These are phyloP conservation scores for Arthroderma uncinatum DNA, from an alignment of 2,329 filamentous ascomycete species.

Conservation along the genomic window DNA sequence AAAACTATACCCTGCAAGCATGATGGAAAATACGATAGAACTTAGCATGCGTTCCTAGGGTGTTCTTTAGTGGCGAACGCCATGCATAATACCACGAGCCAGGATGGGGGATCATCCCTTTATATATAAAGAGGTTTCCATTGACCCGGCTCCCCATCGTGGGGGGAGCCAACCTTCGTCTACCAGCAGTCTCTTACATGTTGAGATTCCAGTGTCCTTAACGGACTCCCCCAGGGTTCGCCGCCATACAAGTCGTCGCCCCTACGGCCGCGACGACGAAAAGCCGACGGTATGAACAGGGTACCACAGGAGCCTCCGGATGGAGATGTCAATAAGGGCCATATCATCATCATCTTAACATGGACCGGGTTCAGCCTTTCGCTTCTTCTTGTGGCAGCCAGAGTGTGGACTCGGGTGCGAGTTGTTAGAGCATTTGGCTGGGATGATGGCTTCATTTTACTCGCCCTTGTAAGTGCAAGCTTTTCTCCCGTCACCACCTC, in stretches of 20 bases:
- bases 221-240: background rate
- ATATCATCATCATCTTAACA: slow-evolving; percentile 10
- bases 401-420: slow-evolving; percentile 7
- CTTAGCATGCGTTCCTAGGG: background rate
- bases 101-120: background rate
- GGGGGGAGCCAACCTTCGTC: background rate
- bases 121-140: background rate
- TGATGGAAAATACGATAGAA: background rate
- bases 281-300: too few relatives aligned
- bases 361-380: slow-evolving; percentile 8
- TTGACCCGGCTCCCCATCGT: background rate
- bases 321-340: slow-evolving; percentile 11
- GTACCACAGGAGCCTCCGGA: slow-evolving; percentile 7
- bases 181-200: background rate
- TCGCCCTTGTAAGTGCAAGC: slow-evolving; percentile 8
- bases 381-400: slow-evolving; percentile 7
- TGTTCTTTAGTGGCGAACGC: background rate
- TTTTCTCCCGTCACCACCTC: background rate
- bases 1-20: background rate
- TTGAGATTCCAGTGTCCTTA: background rate
- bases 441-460: slow-evolving; percentile 11
- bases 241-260: too few relatives aligned
- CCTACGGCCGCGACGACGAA: too few relatives aligned
- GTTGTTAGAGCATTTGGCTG: slow-evolving; percentile 9
- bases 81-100: background rate